phyloP scores from a whole-genome alignment of 108 stramenopile species.

The Skeletonema tropicum region DNA sequence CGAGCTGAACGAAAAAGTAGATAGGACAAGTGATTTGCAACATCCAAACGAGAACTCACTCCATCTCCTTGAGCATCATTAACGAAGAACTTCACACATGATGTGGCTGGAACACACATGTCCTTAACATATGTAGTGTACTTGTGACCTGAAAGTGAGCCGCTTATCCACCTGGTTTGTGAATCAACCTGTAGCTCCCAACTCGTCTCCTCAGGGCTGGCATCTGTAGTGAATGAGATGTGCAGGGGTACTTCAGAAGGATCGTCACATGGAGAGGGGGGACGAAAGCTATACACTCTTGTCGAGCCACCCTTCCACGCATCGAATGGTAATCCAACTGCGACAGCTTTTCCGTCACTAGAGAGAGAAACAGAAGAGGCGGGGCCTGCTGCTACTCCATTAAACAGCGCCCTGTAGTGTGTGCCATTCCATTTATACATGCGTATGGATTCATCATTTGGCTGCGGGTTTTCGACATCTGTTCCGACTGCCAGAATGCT shows the following conservation, averaged over 20 bases:
- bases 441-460: not conserved
- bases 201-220: constrained; percentile 8
- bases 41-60: too few species aligned
- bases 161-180: not conserved
- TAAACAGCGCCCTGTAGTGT: not conserved
- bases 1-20: too few species aligned
- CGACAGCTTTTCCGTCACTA: constrained; percentile 12
- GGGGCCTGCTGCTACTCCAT: constrained; percentile 5
- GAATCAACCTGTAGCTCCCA: constrained; percentile 11
- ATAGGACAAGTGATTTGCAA: too few species aligned
- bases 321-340: constrained; percentile 20
- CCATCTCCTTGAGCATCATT: constrained; percentile 6
- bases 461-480: not conserved
- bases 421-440: constrained; percentile 17
- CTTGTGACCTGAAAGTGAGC: not conserved
- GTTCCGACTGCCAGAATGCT: constrained; percentile 15
- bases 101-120: constrained; percentile 4
- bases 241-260: not conserved
- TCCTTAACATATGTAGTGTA: constrained; percentile 24
- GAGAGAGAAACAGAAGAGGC: constrained; percentile 11
- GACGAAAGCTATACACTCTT: constrained; percentile 11
- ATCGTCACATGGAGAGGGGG: constrained; percentile 2
- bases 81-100: constrained; percentile 5
- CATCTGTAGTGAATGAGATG: constrained; percentile 17
- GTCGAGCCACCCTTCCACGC: constrained; percentile 6